Conservation (phyloP, 768 basidiomycete genomes). For the Baorangia bicolor region DNA sequence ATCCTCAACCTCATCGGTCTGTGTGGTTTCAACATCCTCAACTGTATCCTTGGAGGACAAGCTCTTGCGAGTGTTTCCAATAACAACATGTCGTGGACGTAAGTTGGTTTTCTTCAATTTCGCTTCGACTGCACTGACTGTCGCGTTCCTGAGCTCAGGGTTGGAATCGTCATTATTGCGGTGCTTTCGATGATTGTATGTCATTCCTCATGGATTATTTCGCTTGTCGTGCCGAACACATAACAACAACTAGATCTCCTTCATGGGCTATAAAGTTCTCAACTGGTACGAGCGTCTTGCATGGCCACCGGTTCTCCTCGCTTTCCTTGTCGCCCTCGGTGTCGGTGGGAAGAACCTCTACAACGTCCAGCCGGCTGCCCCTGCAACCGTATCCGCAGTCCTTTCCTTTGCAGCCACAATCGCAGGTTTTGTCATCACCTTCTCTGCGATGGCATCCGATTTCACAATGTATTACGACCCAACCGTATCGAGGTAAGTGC, state of each 20-base stretch:
- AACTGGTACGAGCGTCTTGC: constrained; percentile 69
- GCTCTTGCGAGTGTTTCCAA: constrained; percentile 56
- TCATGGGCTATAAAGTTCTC: constrained; percentile 67
- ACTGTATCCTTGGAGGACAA: constrained; percentile 69
- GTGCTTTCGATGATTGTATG: constrained; percentile 60
- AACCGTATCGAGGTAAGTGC: constrained; percentile 52
- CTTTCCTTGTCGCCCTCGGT: constrained; percentile 68
- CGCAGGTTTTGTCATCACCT: constrained; percentile 73
- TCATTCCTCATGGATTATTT: constrained; percentile 11
- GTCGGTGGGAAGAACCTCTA: constrained; percentile 71
- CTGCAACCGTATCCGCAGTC: constrained; percentile 54
- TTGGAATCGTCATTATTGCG: constrained; percentile 80
- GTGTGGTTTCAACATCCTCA: constrained; percentile 65
- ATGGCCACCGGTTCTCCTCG: constrained; percentile 78
- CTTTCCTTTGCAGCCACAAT: constrained; percentile 68
- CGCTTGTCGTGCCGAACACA: not conserved
- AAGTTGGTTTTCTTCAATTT: constrained; percentile 17
- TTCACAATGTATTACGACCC: constrained; percentile 71
- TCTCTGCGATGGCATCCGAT: constrained; percentile 61
- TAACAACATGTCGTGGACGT: constrained; percentile 51
- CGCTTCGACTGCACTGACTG: constrained; percentile 7
- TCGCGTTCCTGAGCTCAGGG: constrained; percentile 37
- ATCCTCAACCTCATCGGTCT: constrained; percentile 57
- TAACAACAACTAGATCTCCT: constrained; percentile 55
- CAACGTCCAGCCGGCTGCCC: constrained; percentile 43